Conservation (phyloP, 176 grass and related monocot species). For the Aegilops speltoides region DNA sequence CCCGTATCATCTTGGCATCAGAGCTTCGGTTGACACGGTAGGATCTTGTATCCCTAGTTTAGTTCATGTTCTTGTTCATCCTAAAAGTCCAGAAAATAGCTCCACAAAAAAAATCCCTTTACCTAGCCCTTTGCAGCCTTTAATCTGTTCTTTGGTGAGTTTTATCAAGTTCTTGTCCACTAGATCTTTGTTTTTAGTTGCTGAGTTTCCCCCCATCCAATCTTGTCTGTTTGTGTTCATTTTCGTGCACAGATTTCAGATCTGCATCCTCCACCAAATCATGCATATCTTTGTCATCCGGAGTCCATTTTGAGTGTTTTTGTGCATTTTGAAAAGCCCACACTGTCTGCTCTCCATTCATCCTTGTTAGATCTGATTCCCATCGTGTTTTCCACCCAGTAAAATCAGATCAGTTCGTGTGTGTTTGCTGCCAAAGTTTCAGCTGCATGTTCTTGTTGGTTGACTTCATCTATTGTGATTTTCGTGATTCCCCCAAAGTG, state of each 20-base stretch:
- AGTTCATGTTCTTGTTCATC: not conserved
- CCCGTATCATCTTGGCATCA: not conserved
- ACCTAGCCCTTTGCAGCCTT: not conserved
- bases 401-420: not conserved
- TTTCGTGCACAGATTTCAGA: not conserved
- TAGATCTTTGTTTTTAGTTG: not conserved
- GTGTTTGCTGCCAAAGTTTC: too few species aligned
- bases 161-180: not conserved
- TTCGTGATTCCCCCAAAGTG: not conserved
- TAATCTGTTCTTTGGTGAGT: not conserved
- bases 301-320: not conserved
- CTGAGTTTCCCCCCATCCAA: not conserved
- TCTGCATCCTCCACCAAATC: not conserved
- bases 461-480: not conserved
- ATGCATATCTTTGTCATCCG: not conserved
- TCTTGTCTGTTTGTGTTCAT: not conserved
- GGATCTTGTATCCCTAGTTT: not conserved
- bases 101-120: not conserved
- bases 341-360: not conserved
- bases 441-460: too few species aligned
- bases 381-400: not conserved
- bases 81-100: not conserved
- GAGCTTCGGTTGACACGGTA: not conserved
- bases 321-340: not conserved
- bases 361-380: not conserved